These are phyloP conservation scores for Adenanthera pavonina DNA, from an alignment of 306 rosid species.

Conservation along the genomic window DNA sequence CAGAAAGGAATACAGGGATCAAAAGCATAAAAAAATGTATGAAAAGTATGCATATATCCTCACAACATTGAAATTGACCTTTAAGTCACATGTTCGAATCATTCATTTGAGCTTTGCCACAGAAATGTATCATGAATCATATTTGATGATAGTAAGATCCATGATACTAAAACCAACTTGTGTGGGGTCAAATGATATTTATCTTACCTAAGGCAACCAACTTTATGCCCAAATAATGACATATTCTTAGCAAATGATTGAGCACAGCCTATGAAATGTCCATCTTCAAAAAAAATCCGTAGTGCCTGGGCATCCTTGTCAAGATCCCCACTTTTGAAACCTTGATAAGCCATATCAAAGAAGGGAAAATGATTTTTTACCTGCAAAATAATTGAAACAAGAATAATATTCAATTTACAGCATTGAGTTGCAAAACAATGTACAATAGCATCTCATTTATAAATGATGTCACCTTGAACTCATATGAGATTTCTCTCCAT, in stretches of 20 bases:
- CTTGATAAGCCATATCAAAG: slow-evolving; percentile 97
- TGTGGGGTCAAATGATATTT: neutral
- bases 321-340: slow-evolving; percentile 87
- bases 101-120: slow-evolving; percentile 10
- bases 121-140: neutral
- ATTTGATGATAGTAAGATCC: neutral
- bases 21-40: slow-evolving; percentile 1
- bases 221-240: slow-evolving; percentile 87
- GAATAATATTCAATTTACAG: slow-evolving; percentile 9
- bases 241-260: slow-evolving; percentile 88
- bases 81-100: slow-evolving; percentile 8
- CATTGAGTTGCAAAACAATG: neutral
- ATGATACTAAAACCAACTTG: neutral
- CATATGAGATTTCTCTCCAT: slow-evolving; percentile 82
- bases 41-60: neutral
- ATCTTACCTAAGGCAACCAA: slow-evolving; percentile 84
- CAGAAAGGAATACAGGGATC: slow-evolving; percentile 7
- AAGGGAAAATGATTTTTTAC: slow-evolving; percentile 78
- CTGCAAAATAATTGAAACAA: slow-evolving; percentile 50
- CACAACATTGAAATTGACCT: slow-evolving; percentile 4
- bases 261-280: slow-evolving; percentile 72
- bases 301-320: slow-evolving; percentile 76
- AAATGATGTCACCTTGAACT: slow-evolving; percentile 57
- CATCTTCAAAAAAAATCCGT: slow-evolving; percentile 79
- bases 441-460: neutral